A percentile compares a stretch with the other conserved stretches of the same genome.
These are phyloP conservation scores for Pseudomonodictys pantanalensis DNA, from an alignment of 495 filamentous ascomycete species.

Conservation along the genomic window DNA sequence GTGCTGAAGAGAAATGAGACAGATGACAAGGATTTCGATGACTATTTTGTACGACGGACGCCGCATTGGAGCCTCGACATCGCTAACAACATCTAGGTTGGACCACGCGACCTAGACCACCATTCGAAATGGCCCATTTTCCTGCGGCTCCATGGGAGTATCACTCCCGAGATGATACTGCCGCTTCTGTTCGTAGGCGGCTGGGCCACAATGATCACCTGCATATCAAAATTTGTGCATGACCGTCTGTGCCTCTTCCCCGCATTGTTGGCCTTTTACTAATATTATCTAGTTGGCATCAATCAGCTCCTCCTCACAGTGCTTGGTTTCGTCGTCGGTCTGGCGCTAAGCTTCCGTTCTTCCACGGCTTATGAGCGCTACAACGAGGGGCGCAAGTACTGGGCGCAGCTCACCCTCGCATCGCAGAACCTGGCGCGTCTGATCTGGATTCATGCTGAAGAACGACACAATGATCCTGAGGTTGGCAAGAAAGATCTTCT, in stretches of 20 bases:
- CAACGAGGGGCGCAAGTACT: constrained; percentile 71
- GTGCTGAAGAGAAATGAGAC: background rate
- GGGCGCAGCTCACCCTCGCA: constrained; percentile 68
- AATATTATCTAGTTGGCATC: constrained; percentile 51
- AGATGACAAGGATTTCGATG: constrained; percentile 14
- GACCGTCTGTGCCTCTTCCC: constrained; percentile 43
- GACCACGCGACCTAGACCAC: constrained; percentile 27
- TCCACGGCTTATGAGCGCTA: constrained; percentile 82
- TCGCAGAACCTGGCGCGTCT: constrained; percentile 71
- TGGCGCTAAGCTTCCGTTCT: constrained; percentile 78
- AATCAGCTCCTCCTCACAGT: constrained; percentile 73
- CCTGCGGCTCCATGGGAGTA: constrained; percentile 30
- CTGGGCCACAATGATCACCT: constrained; percentile 70
- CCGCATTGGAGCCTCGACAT: background rate
- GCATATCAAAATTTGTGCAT: constrained; percentile 54
- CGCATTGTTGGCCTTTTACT: background rate
- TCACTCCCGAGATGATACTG: constrained; percentile 52
- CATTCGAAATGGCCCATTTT: constrained; percentile 34
- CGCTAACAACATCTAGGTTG: constrained; percentile 12
- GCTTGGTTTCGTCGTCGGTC: constrained; percentile 83
- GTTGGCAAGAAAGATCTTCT: constrained; percentile 66
- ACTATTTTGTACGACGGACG: constrained; percentile 14
- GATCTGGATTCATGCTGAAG: constrained; percentile 73
- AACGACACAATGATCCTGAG: constrained; percentile 55
- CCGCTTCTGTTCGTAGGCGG: constrained; percentile 63